A percentile compares a stretch with the other conserved stretches of the same genome.
phyloP scores from a whole-genome alignment of 2,329 filamentous ascomycete genomes.

The Boeremia lycopersici region DNA sequence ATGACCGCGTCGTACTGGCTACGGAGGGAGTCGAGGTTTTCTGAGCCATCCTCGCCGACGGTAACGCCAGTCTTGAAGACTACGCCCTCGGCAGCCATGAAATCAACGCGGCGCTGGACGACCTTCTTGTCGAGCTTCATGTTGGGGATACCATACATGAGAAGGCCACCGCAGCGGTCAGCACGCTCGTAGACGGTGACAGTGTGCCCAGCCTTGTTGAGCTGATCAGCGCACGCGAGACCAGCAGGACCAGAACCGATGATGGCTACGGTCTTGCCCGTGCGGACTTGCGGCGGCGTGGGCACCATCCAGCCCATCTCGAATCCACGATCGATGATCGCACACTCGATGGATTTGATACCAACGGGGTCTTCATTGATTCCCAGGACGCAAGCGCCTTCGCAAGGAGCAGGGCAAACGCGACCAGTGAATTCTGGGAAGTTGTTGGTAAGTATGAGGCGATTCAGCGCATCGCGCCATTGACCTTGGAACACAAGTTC shows the following conservation, averaged over 20 bases:
- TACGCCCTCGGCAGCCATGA: constrained; percentile 90
- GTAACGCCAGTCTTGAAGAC: constrained; percentile 78
- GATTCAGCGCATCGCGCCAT: constrained; percentile 90
- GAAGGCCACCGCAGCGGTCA: constrained; percentile 85
- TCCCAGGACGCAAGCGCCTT: constrained; percentile 92
- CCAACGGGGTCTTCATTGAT: constrained; percentile 97
- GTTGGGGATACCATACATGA: constrained; percentile 99
- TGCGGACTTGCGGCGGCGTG: constrained; percentile 75
- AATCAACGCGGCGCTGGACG: constrained; percentile 92
- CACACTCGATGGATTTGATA: constrained; percentile 98
- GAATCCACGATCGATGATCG: constrained; percentile 96
- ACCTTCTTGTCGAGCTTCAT: constrained; percentile 99
- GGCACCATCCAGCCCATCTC: constrained; percentile 99
- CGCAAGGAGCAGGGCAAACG: constrained; percentile 94
- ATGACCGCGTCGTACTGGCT: constrained; percentile 80
- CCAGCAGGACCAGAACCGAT: constrained; percentile 93
- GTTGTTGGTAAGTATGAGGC: constrained; percentile 95
- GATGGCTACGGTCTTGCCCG: constrained; percentile 85
- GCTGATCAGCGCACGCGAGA: constrained; percentile 87
- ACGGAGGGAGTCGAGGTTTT: constrained; percentile 73
- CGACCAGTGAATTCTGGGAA: constrained; percentile 98
- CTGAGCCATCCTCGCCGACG: constrained; percentile 76
- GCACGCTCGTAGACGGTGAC: constrained; percentile 94
- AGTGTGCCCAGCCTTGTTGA: constrained; percentile 87
- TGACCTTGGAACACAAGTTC: constrained; percentile 70